A percentile compares a stretch with the other conserved stretches of the same genome.
These are phyloP conservation scores for Cystobasidium slooffiae DNA, from an alignment of 1,284 basidiomycete genomes.

Conservation along the genomic window DNA sequence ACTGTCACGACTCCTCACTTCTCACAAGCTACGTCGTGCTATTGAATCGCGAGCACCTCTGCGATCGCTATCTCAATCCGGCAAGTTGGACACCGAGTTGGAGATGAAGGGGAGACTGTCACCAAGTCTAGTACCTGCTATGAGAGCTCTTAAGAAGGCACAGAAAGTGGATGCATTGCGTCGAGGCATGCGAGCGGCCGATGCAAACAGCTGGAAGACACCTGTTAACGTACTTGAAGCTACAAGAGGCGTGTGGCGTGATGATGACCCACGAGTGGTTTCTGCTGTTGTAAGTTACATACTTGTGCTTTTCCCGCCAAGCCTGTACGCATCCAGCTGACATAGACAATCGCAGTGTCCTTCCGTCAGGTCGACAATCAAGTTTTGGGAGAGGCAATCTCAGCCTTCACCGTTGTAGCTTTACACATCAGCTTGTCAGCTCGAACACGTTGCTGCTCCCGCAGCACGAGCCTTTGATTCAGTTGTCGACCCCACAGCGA, in stretches of 20 bases:
- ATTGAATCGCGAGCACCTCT: constrained; percentile 9
- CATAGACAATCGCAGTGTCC: not conserved
- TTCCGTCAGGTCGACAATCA: constrained; percentile 13
- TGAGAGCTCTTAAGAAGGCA: constrained; percentile 27
- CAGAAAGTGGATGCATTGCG: constrained; percentile 7
- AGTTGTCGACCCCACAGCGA: too few relatives aligned
- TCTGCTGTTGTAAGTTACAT: constrained; percentile 1
- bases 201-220: constrained; percentile 19
- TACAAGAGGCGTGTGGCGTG: constrained; percentile 14
- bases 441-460: not conserved
- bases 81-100: constrained; percentile 8
- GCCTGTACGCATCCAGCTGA: not conserved
- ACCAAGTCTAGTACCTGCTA: constrained; percentile 9
- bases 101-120: constrained; percentile 2
- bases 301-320: not conserved
- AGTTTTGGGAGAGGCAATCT: constrained; percentile 13
- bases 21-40: constrained; percentile 12
- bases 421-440: not conserved
- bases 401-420: not conserved
- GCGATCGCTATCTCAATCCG: not conserved
- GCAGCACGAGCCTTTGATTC: too few relatives aligned
- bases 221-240: not conserved
- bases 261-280: constrained; percentile 16
- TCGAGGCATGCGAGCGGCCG: not conserved
- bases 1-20: constrained; percentile 20